These are phyloP conservation scores for Galeopsis tetrahit DNA, from an alignment of 257 asterid genomes.

Conservation along the genomic window DNA sequence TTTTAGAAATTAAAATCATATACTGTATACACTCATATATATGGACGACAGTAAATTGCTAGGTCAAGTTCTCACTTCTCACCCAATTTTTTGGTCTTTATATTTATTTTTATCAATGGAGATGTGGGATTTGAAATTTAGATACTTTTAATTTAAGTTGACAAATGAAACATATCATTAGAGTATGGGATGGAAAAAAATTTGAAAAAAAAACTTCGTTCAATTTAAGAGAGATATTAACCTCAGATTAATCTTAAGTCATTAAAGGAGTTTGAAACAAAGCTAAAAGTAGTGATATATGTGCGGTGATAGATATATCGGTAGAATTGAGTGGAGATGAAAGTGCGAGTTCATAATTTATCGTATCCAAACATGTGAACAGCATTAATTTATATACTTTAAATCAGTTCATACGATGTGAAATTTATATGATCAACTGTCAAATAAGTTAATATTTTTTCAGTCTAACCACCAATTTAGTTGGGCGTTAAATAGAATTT, in stretches of 20 bases:
- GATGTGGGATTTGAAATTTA: neutral
- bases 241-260: neutral
- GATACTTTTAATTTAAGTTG: neutral
- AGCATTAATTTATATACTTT: no score
- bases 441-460: neutral
- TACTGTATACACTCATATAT: neutral
- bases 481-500: neutral
- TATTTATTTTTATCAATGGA: neutral
- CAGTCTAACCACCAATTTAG: constrained; percentile 18
- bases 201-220: neutral
- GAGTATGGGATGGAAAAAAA: neutral
- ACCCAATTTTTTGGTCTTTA: neutral
- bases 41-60: neutral
- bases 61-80: neutral
- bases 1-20: neutral
- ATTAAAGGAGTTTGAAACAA: neutral
- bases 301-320: neutral
- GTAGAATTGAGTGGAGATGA: neutral
- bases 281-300: neutral
- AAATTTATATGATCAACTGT: neutral
- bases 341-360: neutral
- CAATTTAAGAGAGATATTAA: neutral
- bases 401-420: neutral
- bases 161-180: neutral
- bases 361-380: neutral